Conservation (phyloP, 1,139 yeast genomes). For the Taiozyma sp. region DNA sequence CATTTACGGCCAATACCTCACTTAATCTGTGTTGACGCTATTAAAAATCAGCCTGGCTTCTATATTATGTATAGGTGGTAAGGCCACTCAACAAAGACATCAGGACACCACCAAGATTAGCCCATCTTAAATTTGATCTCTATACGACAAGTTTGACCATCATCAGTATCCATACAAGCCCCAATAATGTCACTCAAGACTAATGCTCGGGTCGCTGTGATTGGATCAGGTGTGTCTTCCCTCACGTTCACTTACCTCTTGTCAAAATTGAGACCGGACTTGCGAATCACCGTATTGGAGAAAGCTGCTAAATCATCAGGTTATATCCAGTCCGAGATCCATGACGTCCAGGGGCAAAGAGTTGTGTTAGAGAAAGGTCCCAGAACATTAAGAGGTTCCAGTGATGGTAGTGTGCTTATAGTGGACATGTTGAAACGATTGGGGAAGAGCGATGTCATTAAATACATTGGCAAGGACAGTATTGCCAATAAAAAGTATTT, state of each 20-base stretch:
- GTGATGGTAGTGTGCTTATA: slow-evolving; percentile 58
- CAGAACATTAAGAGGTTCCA: slow-evolving; percentile 65
- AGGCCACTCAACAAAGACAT: not conserved
- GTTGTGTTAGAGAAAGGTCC: slow-evolving; percentile 68
- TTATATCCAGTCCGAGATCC: slow-evolving; percentile 54
- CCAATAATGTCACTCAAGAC: slow-evolving; percentile 2
- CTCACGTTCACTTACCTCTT: slow-evolving; percentile 74
- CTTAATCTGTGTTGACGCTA: no score
- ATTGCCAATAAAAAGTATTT: slow-evolving; percentile 61
- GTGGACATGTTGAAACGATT: slow-evolving; percentile 51
- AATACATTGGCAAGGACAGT: slow-evolving; percentile 44
- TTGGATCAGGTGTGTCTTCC: slow-evolving; percentile 88
- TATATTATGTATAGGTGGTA: not conserved
- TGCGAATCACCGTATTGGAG: slow-evolving; percentile 62
- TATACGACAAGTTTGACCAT: not conserved
- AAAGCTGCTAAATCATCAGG: slow-evolving; percentile 61
- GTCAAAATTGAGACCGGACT: slow-evolving; percentile 64
- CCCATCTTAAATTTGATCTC: not conserved
- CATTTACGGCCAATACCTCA: no score
- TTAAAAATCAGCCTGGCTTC: no score
- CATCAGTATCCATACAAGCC: not conserved
- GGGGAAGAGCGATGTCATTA: slow-evolving; percentile 38
- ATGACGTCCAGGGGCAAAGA: slow-evolving; percentile 15
- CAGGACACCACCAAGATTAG: not conserved
- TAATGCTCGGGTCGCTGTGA: slow-evolving; percentile 47